These are phyloP conservation scores for Penicillium sp. DNA, from an alignment of 2,329 filamentous ascomycete genomes.

Conservation along the genomic window DNA sequence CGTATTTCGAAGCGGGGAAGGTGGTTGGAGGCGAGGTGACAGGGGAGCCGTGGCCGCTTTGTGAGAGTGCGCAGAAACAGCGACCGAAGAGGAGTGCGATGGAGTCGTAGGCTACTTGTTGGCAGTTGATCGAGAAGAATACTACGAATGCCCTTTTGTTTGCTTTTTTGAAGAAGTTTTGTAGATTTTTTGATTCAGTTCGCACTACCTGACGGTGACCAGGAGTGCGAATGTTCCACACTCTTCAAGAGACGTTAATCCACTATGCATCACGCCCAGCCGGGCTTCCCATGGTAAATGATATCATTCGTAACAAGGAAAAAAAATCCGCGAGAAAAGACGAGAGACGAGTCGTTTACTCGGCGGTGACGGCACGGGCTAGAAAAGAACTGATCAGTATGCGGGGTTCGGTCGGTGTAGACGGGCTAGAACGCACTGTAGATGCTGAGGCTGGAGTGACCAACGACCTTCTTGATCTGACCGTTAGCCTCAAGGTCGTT, in stretches of 20 bases:
- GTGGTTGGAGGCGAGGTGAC: constrained; percentile 55
- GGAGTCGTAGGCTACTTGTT: constrained; percentile 8
- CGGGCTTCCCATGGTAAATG: constrained; percentile 39
- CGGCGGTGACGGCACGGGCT: constrained; percentile 49
- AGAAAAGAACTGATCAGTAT: constrained; percentile 13
- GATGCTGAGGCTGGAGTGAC: constrained; percentile 97
- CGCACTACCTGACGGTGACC: constrained; percentile 36
- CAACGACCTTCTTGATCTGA: constrained; percentile 95
- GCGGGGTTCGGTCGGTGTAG: too few relatives aligned
- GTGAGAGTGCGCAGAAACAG: constrained; percentile 68
- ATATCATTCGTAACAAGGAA: constrained; percentile 43
- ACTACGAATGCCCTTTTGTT: constrained; percentile 10
- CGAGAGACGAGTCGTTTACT: constrained; percentile 42
- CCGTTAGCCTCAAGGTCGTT: constrained; percentile 96
- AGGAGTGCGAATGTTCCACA: constrained; percentile 33
- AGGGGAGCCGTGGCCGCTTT: constrained; percentile 62
- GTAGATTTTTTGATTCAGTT: constrained; percentile 36
- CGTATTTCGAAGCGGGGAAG: constrained; percentile 79
- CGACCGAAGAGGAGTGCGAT: constrained; percentile 56
- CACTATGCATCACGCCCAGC: constrained; percentile 41
- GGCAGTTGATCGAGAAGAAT: background rate
- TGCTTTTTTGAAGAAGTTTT: constrained; percentile 22
- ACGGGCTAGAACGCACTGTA: constrained; percentile 69
- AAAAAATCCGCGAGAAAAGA: constrained; percentile 40
- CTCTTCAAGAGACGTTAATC: constrained; percentile 33